Conservation (phyloP, 352 stramenopile genomes). For the Phytopythium boreale region DNA sequence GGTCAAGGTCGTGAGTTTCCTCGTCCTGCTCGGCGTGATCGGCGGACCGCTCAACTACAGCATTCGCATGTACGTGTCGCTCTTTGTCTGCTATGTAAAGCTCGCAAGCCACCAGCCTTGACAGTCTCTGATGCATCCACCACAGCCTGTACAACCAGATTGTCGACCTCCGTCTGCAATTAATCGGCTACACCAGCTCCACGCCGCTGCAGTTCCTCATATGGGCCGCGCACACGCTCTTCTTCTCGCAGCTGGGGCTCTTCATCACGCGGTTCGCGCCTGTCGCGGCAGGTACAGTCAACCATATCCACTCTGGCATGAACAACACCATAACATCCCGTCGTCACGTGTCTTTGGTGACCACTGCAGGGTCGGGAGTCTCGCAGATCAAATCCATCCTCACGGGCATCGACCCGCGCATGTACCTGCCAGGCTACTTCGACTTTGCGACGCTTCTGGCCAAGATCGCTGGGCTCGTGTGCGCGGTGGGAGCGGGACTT, state of each 20-base stretch:
- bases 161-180: background rate
- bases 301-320: background rate
- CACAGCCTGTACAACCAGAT: conserved; percentile 23
- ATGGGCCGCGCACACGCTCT: conserved; percentile 68
- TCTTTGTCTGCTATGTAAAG: background rate
- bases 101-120: background rate
- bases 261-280: conserved; percentile 74
- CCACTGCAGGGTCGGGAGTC: conserved; percentile 58
- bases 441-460: conserved; percentile 79
- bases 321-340: background rate
- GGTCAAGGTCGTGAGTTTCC: conserved; percentile 68
- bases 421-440: conserved; percentile 85
- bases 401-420: conserved; percentile 75
- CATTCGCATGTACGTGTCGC: conserved; percentile 52
- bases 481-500: conserved; percentile 91
- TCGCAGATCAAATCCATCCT: conserved; percentile 90
- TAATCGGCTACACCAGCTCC: conserved; percentile 34
- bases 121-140: background rate
- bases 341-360: background rate
- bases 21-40: conserved; percentile 79
- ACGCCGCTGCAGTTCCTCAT: conserved; percentile 38
- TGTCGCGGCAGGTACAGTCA: conserved; percentile 40
- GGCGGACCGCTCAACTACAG: conserved; percentile 72
- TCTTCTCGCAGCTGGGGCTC: conserved; percentile 62
- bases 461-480: conserved; percentile 93